Base-by-base conservation (phyloP, 805 yeast genomes). In the Helenozyma baotianmanensis region DNA sequence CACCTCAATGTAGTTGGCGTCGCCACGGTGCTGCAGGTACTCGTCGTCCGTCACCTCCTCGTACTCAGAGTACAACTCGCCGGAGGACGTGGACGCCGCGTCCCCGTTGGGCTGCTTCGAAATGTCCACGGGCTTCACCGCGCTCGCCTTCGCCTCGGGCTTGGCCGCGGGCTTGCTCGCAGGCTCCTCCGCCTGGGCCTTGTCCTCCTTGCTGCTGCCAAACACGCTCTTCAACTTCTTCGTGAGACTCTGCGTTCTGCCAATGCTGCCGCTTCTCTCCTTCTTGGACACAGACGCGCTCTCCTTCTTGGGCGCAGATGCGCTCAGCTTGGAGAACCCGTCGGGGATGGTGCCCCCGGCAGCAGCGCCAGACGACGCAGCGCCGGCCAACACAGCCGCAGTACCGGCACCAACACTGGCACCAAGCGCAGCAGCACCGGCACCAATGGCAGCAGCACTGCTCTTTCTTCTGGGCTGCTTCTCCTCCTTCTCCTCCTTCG, bases 41-140 rank as follows among this genome's bases (percentile, higher is more conserved):
- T 74, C 80, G 14, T 37, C 51, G 40, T 72, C 72, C 21, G 67
- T 62, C 19, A 75, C 70, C 23, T 76, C 74, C 50, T 72, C 76
- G 43, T 72, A 70, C 12, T 48, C 38, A 3, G 58, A 54, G 28
- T 43, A 42, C 22, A 45, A 34, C 23, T 42, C 50, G 27, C 36
- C 40, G 8, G 38, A 25, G 15, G 31, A 39, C 8, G 47, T 37
- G 4, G 38, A 47, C 14, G 33, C 30, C 15, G 27, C 39, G n/a
- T 2, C 11, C 4, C 21, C 31, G 14, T 37, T 16, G 12, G 42
- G 42, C 23, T 37, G 42, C 30, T 36, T 31, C 7, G 35, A 12
- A 4, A 26, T 29, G 14, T 30, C 31, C 9, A 26, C 45, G 9
- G 42, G 29, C 33, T 38, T 39, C 23, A 17, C 41, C 2, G 23